Evolutionary conservation across 2,329 filamentous ascomycete genomes (phyloP).

Genomic region (Verticillium zaregamsianum): DNA sequence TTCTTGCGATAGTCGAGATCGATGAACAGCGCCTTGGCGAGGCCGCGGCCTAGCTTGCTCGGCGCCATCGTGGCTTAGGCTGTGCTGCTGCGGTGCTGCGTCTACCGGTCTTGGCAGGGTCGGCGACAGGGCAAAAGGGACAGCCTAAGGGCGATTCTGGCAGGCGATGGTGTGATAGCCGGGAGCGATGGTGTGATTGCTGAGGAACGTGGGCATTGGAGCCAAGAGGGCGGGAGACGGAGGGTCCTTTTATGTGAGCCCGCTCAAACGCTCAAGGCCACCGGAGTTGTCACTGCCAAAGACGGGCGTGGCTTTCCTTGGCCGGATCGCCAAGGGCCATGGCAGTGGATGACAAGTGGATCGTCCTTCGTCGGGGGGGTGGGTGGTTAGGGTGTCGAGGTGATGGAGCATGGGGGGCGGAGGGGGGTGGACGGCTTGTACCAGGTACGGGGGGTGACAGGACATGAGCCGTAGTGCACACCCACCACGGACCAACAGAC

Average conservation of each 20-base stretch:
- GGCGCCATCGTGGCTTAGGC: constrained; percentile 9
- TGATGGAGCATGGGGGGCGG: background rate
- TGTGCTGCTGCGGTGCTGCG: background rate
- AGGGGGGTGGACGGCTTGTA: background rate
- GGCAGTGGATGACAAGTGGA: constrained; percentile 1
- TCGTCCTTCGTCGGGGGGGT: background rate
- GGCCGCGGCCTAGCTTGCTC: constrained; percentile 15
- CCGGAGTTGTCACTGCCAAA: background rate
- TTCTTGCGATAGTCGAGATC: constrained; percentile 22
- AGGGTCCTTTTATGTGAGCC: background rate
- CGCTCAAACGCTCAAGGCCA: background rate
- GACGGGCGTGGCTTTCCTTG: background rate
- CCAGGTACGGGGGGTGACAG: background rate
- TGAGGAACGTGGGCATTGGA: background rate
- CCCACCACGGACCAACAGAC: background rate
- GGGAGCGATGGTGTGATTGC: constrained; percentile 2
- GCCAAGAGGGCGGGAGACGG: background rate
- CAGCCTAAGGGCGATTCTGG: background rate
- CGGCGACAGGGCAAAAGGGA: background rate
- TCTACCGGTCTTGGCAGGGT: background rate
- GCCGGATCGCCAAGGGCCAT: constrained; percentile 2
- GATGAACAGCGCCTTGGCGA: constrained; percentile 24
- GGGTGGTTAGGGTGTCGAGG: background rate
- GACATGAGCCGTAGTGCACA: background rate
- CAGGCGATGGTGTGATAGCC: background rate